Conservation (phyloP, 768 basidiomycete genomes). For the Leucogyrophana mollusca region DNA sequence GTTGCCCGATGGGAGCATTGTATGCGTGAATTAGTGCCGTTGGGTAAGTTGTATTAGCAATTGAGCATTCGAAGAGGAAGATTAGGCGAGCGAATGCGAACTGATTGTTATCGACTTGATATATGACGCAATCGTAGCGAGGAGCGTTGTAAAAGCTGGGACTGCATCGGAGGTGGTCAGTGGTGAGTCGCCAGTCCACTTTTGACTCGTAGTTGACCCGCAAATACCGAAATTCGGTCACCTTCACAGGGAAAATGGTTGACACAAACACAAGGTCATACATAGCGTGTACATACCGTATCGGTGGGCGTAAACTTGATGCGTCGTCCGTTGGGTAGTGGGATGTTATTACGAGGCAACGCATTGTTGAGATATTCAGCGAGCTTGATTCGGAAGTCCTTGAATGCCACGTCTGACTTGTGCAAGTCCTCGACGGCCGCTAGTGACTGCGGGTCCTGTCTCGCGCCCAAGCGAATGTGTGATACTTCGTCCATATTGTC, state of each 20-base stretch:
- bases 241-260: constrained; percentile 9
- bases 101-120: constrained; percentile 11
- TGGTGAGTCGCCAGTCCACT: constrained; percentile 24
- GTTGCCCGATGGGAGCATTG: constrained; percentile 8
- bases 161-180: constrained; percentile 28
- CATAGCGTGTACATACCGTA: not conserved
- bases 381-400: constrained; percentile 4
- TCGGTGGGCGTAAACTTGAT: constrained; percentile 4
- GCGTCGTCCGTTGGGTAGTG: not conserved
- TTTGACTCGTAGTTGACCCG: constrained; percentile 25
- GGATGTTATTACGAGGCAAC: not conserved
- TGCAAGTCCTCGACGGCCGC: not conserved
- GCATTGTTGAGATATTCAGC: constrained; percentile 1
- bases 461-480: constrained; percentile 6
- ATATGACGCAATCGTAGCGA: constrained; percentile 27
- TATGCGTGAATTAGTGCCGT: constrained; percentile 20
- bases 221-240: constrained; percentile 25
- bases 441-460: not conserved
- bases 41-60: constrained; percentile 7
- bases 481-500: not conserved
- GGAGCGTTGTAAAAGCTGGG: constrained; percentile 25
- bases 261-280: too few species aligned
- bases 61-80: constrained; percentile 16
- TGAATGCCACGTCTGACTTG: not conserved
- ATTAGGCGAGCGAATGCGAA: constrained; percentile 18